Base-by-base conservation (phyloP, 2,329 filamentous ascomycete species). In the Ramichloridium luteum region DNA sequence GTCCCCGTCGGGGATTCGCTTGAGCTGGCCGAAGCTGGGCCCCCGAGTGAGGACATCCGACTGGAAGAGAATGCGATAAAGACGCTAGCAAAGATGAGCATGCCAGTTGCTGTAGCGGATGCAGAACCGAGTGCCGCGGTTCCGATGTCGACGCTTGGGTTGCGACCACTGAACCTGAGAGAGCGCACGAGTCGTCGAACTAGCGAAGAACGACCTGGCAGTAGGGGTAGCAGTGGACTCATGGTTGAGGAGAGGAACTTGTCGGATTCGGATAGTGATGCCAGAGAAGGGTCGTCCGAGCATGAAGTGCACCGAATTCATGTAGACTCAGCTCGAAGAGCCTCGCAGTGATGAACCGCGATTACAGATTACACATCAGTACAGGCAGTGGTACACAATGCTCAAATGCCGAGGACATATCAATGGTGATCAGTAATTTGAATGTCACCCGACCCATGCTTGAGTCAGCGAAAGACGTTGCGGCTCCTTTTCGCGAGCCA, bases 201-300 rank as follows among this genome's bases (percentile, higher is more conserved):
- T 5, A 45, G 54, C 27, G 57, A 54, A 32, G 37, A 53, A 31
- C 53, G 56, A 37, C 50, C 54, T 2, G 45, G 47, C 14, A 41
- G 50, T 33, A 50, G 51, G 22, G 49, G 49, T 4, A 45, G 40
- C 16, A 48, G 44, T 36, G 57, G 51, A 4, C 41, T 60, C n/a
- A 60, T 60, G 55, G 49, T 60, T 3, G 58, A 60, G 37, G 57
- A 60, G 40, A 49, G 53, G 32, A 51, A 51, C 13, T 34, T 44
- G 10, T 53, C 50, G 36, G 54, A 57, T 37, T 53, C 54, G 36
- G 55, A 57, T 36, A 45, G 44, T 38, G 55, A 51, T 41, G 53
- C 33, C 16, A 46, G 23, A 41, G 49, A 44, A 23, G n/a, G 36
- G 27, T 13, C 20, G 8, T 23, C 20, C n/a, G n/a, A 23, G n/a